Evolutionary conservation across 2,329 filamentous ascomycete genomes (phyloP), one percentile per base, ranked within the genome.

Genomic region (Phaeoacremonium minimum): DNA sequence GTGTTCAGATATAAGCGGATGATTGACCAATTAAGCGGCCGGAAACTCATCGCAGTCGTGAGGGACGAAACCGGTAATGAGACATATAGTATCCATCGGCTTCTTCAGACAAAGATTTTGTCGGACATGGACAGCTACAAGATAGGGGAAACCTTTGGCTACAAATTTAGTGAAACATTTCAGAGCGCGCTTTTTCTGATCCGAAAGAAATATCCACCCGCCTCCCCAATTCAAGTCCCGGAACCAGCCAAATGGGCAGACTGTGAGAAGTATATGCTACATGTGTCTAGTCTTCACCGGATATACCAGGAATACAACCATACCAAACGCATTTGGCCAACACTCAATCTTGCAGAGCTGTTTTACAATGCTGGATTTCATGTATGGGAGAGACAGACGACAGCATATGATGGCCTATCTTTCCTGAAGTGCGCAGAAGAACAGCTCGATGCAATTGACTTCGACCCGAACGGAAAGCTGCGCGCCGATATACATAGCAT

Each of bases 341-440:
- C 35, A 7, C 19, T 35, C 11, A 38, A 46, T 18, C 29, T 47
- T 6, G 38, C 45, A 6, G 22, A 38, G 14, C 35, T 47, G 2
- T 46, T 47, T 32, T 44, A 46, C 30, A 41, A 47, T 17, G 45
- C 43, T 7, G 45, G 41, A 4, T 46, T 47, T 20, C 40, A 41
- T 28, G 30, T 47, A 4, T 47, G 43, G 43, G 38, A 20, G 6
- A 29, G 38, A 3, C 33, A 41, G 28, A 29, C 28, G 2, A 38
- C 37, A 11, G 39, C 19, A 9, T 38, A 42, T 16, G 19, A 46
- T 14, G 38, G 41, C 12, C 26, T 44, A 11, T 15, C 32, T 2
- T 44, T 44, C 28, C 31, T 47, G 7, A 35, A 41, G 4, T 28
- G 43, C 7, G 45, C 45, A 4, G 43, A 47, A 7, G 28, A 30